Conservation (phyloP, 1,139 yeast species). For the Arxiozyma bovina region DNA sequence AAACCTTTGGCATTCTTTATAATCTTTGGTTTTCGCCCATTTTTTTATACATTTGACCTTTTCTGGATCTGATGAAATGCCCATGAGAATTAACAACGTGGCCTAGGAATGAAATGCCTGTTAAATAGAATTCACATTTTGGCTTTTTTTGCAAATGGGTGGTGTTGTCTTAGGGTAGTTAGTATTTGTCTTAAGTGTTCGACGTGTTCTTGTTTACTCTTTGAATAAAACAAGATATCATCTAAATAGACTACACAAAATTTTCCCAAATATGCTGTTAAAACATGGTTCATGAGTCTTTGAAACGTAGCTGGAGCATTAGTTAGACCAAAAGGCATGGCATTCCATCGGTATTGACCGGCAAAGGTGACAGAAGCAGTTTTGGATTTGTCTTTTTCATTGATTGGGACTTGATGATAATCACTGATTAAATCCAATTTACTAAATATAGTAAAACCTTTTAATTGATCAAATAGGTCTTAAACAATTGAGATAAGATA, state of each 20-base stretch:
- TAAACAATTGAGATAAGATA: too few relatives aligned
- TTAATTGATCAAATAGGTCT: too few relatives aligned
- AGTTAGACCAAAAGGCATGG: too few relatives aligned
- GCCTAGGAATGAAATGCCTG: background rate
- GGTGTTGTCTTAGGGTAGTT: background rate
- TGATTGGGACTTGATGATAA: too few relatives aligned
- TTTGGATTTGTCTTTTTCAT: too few relatives aligned
- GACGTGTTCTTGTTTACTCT: conserved; percentile 12
- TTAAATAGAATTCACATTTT: background rate
- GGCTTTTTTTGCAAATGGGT: background rate
- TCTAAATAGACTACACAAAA: background rate
- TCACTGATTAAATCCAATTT: too few relatives aligned
- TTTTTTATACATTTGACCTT: background rate
- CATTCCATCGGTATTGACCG: too few relatives aligned
- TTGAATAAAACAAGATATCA: conserved; percentile 17
- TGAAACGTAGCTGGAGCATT: too few relatives aligned
- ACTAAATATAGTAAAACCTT: too few relatives aligned
- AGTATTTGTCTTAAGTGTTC: conserved; percentile 6
- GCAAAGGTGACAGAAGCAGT: too few relatives aligned
- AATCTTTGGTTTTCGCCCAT: background rate
- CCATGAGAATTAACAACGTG: background rate
- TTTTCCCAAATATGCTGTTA: too few relatives aligned
- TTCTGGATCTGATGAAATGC: background rate
- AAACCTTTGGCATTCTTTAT: background rate
- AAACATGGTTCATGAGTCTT: too few relatives aligned